phyloP scores from a whole-genome alignment of 1,139 yeast species.

The Tardiomyces digboiensis region DNA sequence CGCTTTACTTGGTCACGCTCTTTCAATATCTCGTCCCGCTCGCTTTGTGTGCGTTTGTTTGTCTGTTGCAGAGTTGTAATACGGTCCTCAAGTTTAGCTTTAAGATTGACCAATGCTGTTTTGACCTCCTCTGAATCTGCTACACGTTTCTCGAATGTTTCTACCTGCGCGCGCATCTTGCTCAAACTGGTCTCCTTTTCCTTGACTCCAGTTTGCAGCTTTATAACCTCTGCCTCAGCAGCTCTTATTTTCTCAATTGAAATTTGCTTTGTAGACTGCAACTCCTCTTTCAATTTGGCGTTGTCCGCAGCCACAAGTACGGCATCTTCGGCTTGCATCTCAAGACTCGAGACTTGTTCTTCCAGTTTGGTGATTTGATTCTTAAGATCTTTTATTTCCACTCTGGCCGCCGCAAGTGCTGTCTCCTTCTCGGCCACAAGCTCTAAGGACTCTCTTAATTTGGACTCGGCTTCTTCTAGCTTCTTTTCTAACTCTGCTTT shows the following conservation, averaged over 20 bases:
- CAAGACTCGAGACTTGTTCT: no score
- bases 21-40: slow-evolving; percentile 1
- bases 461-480: background rate
- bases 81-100: slow-evolving; percentile 7
- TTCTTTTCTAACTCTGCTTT: slow-evolving; percentile 2
- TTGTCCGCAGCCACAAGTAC: no score
- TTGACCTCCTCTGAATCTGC: slow-evolving; percentile 8
- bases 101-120: slow-evolving; percentile 6
- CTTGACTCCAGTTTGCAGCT: background rate
- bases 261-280: slow-evolving; percentile 2
- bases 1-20: slow-evolving; percentile 1
- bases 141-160: slow-evolving; percentile 1
- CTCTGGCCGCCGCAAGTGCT: slow-evolving; percentile 7
- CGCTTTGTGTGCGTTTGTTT: background rate
- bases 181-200: background rate
- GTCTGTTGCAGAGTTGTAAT: slow-evolving; percentile 8
- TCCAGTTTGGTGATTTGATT: slow-evolving; percentile 12
- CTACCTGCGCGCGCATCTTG: background rate
- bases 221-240: background rate
- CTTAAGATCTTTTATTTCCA: slow-evolving; percentile 8
- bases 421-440: slow-evolving; percentile 11
- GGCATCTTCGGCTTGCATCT: no score
- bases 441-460: background rate
- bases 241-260: background rate
- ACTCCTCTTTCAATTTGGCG: slow-evolving; percentile 7